Conservation (phyloP, 1,139 yeast species). For the Zygosaccharomyces sapae region DNA sequence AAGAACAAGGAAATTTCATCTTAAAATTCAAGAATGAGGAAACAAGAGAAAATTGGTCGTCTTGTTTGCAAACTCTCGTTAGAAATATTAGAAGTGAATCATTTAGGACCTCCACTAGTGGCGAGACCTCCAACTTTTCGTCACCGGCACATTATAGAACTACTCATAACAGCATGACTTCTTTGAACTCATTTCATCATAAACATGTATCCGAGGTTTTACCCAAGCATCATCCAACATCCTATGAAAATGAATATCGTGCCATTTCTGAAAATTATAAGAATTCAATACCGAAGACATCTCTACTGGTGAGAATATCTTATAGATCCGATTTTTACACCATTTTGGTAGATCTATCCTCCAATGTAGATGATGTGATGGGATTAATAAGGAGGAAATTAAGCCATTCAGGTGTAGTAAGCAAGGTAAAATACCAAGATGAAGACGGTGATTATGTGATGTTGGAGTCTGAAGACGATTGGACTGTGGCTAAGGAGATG, state of each 20-base stretch:
- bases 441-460: slow-evolving; percentile 95
- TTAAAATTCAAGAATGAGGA: slow-evolving; percentile 69
- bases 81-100: slow-evolving; percentile 39
- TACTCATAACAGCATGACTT: slow-evolving; percentile 32
- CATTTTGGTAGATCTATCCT: slow-evolving; percentile 36
- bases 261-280: slow-evolving; percentile 40
- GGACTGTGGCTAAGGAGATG: slow-evolving; percentile 44
- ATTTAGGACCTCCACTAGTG: slow-evolving; percentile 26
- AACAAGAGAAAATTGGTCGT: slow-evolving; percentile 65
- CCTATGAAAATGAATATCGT: slow-evolving; percentile 37
- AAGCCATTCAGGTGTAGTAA: slow-evolving; percentile 40
- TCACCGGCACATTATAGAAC: slow-evolving; percentile 22
- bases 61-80: slow-evolving; percentile 45
- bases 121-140: slow-evolving; percentile 28
- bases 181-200: slow-evolving; percentile 29
- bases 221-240: slow-evolving; percentile 35
- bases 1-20: slow-evolving; percentile 71
- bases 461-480: slow-evolving; percentile 79
- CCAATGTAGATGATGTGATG: slow-evolving; percentile 36
- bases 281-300: slow-evolving; percentile 37
- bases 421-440: slow-evolving; percentile 74
- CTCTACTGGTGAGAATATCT: slow-evolving; percentile 38
- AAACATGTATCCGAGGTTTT: slow-evolving; percentile 38
- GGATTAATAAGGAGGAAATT: slow-evolving; percentile 38
- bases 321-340: slow-evolving; percentile 41